Base-by-base conservation (phyloP, 257 asterid genomes). In the Solanum paucissectum region DNA sequence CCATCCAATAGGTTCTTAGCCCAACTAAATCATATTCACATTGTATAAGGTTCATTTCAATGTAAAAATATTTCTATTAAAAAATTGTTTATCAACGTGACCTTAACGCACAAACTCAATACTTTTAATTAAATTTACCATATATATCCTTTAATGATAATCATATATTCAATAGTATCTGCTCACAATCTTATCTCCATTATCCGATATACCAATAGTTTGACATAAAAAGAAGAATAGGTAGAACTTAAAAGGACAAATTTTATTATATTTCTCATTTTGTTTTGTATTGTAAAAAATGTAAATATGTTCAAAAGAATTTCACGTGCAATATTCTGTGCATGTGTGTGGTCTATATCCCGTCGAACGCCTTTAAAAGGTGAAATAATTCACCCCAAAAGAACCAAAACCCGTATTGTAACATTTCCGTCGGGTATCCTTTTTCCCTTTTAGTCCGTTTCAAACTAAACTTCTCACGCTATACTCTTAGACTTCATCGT, bases 291-390 rank as follows among this genome's bases (percentile, higher is more conserved):
- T 11, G 12, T 20, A 46, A 81, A 9, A 29, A 9, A 29, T 49
- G 86, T 29, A 64, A 34, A 72, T 75, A 77, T 72, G 52, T n/a
- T 36, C 32, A 77, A 82, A 60, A 60, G 13, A 77, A 77, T 62
- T 87, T 87, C 89, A 87, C 89, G 89, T 87, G 89, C 83, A 83
- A 71, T 83, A 25, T 42, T 69, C 84, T 72, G 89, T 87, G 68
- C 44, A 71, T 86, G 64, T 86, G 42, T 46, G 72, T 37, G 44
- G 32, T 13, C 77, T 71, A 32, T 72, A 29, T 66, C 44, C 81
- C 12, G 16, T 58, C 49, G 14, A 32, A 86, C 42, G 42, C 20
- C 89, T 77, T 76, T 87, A 87, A 87, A 87, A 87, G 89, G 79
- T 76, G 49, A 74, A 40, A 60, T 71, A 85, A 85, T 66, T 66